phyloP scores from a whole-genome alignment of 2,329 filamentous ascomycete genomes.

The Diaporthe citrichinensis region DNA sequence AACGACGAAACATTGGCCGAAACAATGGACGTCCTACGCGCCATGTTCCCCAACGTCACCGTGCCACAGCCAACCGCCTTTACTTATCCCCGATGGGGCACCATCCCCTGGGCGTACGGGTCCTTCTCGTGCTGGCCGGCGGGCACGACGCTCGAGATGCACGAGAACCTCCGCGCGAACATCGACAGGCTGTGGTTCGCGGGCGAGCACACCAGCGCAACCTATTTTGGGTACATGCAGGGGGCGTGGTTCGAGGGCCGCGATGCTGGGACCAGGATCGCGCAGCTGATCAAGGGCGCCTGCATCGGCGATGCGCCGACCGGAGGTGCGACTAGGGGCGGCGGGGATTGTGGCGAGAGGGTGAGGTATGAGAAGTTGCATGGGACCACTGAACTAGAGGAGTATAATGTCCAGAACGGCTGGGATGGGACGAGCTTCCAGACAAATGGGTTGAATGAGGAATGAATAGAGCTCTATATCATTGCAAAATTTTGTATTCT shows the following conservation, averaged over 20 bases:
- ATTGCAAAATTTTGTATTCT: neutral
- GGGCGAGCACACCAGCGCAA: neutral
- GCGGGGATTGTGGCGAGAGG: neutral
- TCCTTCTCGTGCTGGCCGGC: slow-evolving; percentile 8
- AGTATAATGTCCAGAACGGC: slow-evolving; percentile 15
- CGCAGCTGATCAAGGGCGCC: neutral
- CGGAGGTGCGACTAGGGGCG: neutral
- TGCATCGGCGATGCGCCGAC: slow-evolving; percentile 14
- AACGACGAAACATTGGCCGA: neutral
- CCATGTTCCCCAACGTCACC: slow-evolving; percentile 14
- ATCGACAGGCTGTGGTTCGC: slow-evolving; percentile 15
- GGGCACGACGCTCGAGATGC: slow-evolving; percentile 17
- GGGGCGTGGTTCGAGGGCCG: slow-evolving; percentile 20
- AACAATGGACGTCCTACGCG: slow-evolving; percentile 11
- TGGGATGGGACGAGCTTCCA: slow-evolving; percentile 5
- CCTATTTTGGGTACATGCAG: slow-evolving; percentile 16
- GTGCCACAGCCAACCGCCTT: neutral
- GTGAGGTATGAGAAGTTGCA: neutral
- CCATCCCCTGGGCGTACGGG: neutral
- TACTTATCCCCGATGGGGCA: slow-evolving; percentile 2
- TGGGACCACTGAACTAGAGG: neutral
- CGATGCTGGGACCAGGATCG: neutral
- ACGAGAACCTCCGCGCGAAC: slow-evolving; percentile 19
- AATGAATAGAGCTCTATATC: neutral
- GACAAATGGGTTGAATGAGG: neutral